Evolutionary conservation across 2,329 filamentous ascomycete genomes (phyloP), one percentile per base, ranked within the genome.

Genomic region (Polytolypa hystricis): DNA sequence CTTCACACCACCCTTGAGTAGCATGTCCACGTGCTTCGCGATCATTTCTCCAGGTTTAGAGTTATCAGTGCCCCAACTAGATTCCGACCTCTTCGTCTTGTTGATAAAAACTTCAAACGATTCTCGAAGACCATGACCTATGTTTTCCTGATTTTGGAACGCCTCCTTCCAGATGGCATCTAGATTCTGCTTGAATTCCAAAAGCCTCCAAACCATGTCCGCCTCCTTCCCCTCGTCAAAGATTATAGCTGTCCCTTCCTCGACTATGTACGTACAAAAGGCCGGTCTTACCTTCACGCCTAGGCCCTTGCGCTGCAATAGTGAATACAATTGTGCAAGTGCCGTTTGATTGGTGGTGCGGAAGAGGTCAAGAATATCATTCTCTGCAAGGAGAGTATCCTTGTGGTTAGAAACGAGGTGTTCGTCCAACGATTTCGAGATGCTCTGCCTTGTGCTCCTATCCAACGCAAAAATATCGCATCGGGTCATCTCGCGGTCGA

Each of bases 21-120:
- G 69, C 64, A 82, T 71, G 59, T 98, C 91, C 43, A 98, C 43
- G 51, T 96, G 87, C 60, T 95, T 96, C 19, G 91, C 93, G 48
- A 95, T 93, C 87, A 96, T 94, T 65, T 98, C 91, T 33, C 89
- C 91, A 10, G 93, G 85, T 67, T 93, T 96, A 12, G 86, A 85
- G 38, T 87, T 93, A 38, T 86, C 81, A 0, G 83, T 84, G 35
- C 77, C 76, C 74, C 82, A 89, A 4, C 76, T 79, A 4, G 77
- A 68, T 5, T 74, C 71, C 1, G 74, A 77, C 52, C 79, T 82
- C 53, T 81, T 81, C 3, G 70, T 74, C 57, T 91, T 84, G 57
- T 98, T 98, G 70, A 98, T 94, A 50, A 96, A 95, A 1, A 69
- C 72, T 36, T 83, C 79, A 53, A 98, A 96, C 0, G 84, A 74